These are phyloP conservation scores for Leishmania mexicana DNA, from an alignment of 208 protist genomes.

Conservation along the genomic window DNA sequence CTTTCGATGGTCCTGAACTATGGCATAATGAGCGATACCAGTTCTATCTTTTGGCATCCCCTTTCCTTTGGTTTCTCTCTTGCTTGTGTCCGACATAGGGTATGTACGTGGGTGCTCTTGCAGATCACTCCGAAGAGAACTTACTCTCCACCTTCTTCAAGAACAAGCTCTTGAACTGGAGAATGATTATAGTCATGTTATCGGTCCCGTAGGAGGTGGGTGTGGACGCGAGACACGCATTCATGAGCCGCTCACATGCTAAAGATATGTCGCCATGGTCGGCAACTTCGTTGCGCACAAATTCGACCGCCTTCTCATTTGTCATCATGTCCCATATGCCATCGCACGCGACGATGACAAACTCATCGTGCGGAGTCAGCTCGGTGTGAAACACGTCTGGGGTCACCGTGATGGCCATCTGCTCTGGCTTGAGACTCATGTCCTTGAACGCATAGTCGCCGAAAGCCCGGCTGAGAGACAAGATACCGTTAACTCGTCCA, in stretches of 20 bases:
- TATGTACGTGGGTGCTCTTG: neutral
- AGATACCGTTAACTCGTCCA: constrained; percentile 93
- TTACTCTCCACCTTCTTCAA: constrained; percentile 78
- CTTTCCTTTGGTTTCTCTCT: constrained; percentile 1
- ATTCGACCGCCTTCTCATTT: constrained; percentile 88
- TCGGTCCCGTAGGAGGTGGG: constrained; percentile 80
- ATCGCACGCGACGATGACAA: constrained; percentile 94
- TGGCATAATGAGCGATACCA: neutral
- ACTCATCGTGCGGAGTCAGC: constrained; percentile 86
- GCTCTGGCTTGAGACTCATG: constrained; percentile 65
- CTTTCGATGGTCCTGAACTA: constrained; percentile 6
- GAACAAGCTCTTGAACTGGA: constrained; percentile 91
- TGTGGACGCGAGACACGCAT: constrained; percentile 71
- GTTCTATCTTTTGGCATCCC: neutral
- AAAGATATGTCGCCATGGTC: constrained; percentile 85
- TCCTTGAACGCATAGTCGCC: constrained; percentile 95
- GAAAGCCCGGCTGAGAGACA: constrained; percentile 95
- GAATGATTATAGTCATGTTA: constrained; percentile 92
- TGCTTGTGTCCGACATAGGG: neutral
- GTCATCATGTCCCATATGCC: constrained; percentile 94
- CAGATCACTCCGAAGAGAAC: constrained; percentile 22
- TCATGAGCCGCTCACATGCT: constrained; percentile 88
- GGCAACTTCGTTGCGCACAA: constrained; percentile 87
- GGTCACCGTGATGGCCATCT: constrained; percentile 74
- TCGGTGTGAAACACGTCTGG: constrained; percentile 81